Base-by-base conservation (phyloP, 768 basidiomycete genomes). In the Gloeophyllum trabeum region DNA sequence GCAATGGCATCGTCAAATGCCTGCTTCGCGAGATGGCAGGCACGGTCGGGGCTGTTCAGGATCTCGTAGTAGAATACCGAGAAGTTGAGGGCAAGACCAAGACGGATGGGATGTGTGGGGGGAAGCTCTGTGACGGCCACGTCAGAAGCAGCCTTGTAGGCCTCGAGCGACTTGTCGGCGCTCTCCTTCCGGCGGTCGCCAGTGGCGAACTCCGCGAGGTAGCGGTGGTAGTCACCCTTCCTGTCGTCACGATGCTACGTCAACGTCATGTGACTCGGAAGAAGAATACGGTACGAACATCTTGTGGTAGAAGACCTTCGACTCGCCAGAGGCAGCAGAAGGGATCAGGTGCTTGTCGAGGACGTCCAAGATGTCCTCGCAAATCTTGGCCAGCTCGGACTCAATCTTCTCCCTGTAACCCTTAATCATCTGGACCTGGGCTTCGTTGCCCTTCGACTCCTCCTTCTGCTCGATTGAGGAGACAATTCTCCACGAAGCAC, bases 21-120 rank as follows among this genome's bases (percentile, higher is more conserved):
- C 66, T 96, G 91, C 73, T 98, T 98, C 62, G 93, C 93, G 52
- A 97, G 85, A 60, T 93, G 89, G 73, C 93, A 96, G 40, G 94
- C 94, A 64, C 91, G 89, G 66, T 96, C 93, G 52, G 94, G 92
- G 65, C 85, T 87, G 79, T 96, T 96, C 64, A 96, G 81, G 62
- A 97, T 96, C 67, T 97, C 93, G 70, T 96, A 96, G 78, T 97
- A 97, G 77, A 98, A 97, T 39, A 98, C 93, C 42, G 91, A 96
- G 79, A 97, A 97, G 79, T 98, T 98, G 59, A 98, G 76, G 36
- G 93, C 93, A 43, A 98, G 86, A 65, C 94, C 94, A 49, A 98
- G 88, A 58, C 93, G 92, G 67, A 97, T 97, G 49, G 92, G 93
- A 69, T 96, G 93, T 59, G 92, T 96, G 23, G 88, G 86, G 20